Conservation (phyloP, 192 early-diverging fungal genomes). For the Podila epigama region DNA sequence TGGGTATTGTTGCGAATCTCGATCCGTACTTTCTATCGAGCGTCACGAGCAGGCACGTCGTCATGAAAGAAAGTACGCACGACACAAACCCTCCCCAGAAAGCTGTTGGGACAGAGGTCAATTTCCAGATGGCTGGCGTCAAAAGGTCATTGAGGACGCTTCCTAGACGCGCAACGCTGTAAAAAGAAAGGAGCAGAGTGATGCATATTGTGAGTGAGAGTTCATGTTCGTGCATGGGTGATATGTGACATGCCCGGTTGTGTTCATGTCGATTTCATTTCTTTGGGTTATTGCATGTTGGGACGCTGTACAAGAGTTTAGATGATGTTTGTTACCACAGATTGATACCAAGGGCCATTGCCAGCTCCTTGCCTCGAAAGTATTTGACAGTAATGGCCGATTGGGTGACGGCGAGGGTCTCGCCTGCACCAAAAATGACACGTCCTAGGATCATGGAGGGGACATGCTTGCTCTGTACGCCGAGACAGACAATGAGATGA, state of each 20-base stretch:
- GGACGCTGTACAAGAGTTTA: neutral
- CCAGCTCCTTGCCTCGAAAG: constrained; percentile 64
- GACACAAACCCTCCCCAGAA: constrained; percentile 56
- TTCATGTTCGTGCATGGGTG: neutral
- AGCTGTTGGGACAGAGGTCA: constrained; percentile 50
- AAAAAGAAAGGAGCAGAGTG: neutral
- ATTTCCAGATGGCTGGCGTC: constrained; percentile 54
- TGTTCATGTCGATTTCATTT: no score
- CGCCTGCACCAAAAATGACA: constrained; percentile 68
- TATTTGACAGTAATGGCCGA: constrained; percentile 54
- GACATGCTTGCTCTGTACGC: constrained; percentile 51
- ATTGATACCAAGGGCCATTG: constrained; percentile 64
- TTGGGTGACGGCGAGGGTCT: constrained; percentile 63
- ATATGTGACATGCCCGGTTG: neutral
- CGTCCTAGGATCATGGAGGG: constrained; percentile 62
- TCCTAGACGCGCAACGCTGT: constrained; percentile 45
- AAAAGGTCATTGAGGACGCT: constrained; percentile 65
- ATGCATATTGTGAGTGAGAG: neutral
- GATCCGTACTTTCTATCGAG: constrained; percentile 11
- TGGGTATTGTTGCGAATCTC: neutral
- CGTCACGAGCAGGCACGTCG: constrained; percentile 5
- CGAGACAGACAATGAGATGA: constrained; percentile 63
- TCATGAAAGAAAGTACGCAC: constrained; percentile 53
- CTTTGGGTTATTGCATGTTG: neutral
- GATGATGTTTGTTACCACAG: constrained; percentile 34